phyloP scores from a whole-genome alignment of 768 basidiomycete genomes.

The Obba rivulosa region DNA sequence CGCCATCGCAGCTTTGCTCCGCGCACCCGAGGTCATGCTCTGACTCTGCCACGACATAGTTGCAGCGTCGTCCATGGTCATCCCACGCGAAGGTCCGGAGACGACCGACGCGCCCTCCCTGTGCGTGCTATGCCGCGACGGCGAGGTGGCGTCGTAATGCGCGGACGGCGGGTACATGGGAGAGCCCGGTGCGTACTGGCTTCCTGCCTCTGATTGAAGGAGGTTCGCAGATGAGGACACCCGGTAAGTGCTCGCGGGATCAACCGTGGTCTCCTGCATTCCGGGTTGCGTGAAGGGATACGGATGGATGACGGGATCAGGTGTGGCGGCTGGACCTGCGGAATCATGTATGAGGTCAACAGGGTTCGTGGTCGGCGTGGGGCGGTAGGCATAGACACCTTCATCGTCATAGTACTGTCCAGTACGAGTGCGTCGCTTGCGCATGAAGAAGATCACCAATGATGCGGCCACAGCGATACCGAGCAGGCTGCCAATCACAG shows the following conservation, averaged over 20 bases:
- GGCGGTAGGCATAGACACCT: conserved; percentile 2
- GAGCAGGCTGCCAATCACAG: conserved; percentile 17
- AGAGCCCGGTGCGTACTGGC: neutral
- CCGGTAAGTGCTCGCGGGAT: too few relatives aligned
- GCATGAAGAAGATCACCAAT: conserved; percentile 16
- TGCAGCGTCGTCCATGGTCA: conserved; percentile 1
- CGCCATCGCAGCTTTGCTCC: conserved; percentile 54
- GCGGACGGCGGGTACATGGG: neutral
- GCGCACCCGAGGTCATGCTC: conserved; percentile 39
- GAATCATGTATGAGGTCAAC: conserved; percentile 11
- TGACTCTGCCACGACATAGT: conserved; percentile 3
- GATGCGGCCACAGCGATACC: conserved; percentile 14
- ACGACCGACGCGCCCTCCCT: neutral
- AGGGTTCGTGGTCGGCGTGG: conserved; percentile 2
- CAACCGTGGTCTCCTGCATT: neutral
- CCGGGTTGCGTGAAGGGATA: conserved; percentile 11
- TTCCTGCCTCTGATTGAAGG: too few relatives aligned
- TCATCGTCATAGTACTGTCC: conserved; percentile 1
- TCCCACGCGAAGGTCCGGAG: neutral
- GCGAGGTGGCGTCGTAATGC: neutral
- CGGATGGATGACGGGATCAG: conserved; percentile 10
- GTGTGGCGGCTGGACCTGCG: neutral
- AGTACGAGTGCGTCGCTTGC: conserved; percentile 7
- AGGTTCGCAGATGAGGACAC: too few relatives aligned
- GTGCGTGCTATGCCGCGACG: neutral